Base-by-base conservation (phyloP, 352 stramenopile species). In the Thalassiosira tumida region DNA sequence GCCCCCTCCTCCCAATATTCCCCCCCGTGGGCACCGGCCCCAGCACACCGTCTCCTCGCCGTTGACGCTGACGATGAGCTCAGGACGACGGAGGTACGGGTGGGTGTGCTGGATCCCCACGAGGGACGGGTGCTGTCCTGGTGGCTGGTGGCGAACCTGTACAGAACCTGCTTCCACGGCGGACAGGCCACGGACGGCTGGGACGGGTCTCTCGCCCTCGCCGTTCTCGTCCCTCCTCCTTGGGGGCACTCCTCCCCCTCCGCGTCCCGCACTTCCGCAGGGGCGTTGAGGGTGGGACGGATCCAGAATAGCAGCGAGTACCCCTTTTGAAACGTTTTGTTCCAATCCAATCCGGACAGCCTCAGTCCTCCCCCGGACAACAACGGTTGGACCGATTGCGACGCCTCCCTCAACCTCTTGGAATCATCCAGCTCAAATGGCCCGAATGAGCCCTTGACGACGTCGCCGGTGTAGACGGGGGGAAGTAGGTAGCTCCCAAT, bases 251-350 rank as follows among this genome's bases (percentile, higher is more conserved):
- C n/a, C n/a, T n/a, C n/a, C 13, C 0, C 1, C 21, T 51, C 77
- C n/a, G n/a, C 54, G 51, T 31, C 15, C 10, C 26, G n/a, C n/a
- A 51, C 33, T 26, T 41, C 24, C n/a, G 62, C 13, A 21, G 62
- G n/a, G 17, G 62, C 38, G 17, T 84, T 70, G 15, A 96, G 59
- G 24, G 86, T 75, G 35, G 95, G 94, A 54, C 95, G 87, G n/a
- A 97, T 88, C 96, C 96, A 97, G 37, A 97, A 81, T 26, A 97
- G 74, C 0, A 97, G 59, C 2, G 92, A 95, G 74, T 97, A 97
- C 26, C 94, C 91, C 87, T 97, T 97, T 24, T 93, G 94, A 89
- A 97, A 97, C 17, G 93, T 93, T 33, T 86, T 85, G 76, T 96
- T 95, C 93, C 94, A 96, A 59, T 97, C 94, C 62, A 97, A 87